Conservation (phyloP, 202 grass and related monocot genomes). For the Saccharum hybrid region DNA sequence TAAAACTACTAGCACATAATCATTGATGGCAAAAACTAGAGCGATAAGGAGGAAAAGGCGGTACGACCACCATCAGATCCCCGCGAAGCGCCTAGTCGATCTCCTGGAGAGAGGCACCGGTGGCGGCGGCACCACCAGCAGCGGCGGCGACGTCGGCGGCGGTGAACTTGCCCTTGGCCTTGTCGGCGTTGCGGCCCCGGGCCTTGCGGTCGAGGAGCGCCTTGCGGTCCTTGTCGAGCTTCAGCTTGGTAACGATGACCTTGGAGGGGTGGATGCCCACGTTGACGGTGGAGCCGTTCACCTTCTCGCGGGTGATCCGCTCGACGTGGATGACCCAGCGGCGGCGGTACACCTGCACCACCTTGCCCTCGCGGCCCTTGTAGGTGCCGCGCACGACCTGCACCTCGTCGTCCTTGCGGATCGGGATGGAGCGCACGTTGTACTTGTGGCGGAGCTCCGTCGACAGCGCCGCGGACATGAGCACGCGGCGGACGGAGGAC, state of each 20-base stretch:
- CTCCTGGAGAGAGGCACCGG: conserved; percentile 83
- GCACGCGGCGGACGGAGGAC: conserved; percentile 86
- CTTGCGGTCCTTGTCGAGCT: conserved; percentile 99
- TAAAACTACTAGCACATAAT: conserved; percentile 39
- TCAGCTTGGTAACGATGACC: conserved; percentile 83
- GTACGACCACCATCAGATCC: conserved; percentile 14
- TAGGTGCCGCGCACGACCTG: conserved; percentile 88
- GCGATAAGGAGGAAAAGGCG: conserved; percentile 4
- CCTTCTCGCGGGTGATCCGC: conserved; percentile 95
- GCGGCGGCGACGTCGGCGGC: conserved; percentile 81
- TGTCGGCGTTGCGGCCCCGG: conserved; percentile 80
- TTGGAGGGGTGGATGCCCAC: conserved; percentile 87
- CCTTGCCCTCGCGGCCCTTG: conserved; percentile 97
- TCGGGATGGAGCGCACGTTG: conserved; percentile 82
- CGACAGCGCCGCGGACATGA: conserved; percentile 88
- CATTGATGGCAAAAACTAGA: conserved; percentile 35
- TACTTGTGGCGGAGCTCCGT: conserved; percentile 91
- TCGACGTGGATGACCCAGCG: conserved; percentile 98
- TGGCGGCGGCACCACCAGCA: conserved; percentile 32
- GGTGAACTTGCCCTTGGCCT: conserved; percentile 95
- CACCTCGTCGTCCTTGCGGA: conserved; percentile 96
- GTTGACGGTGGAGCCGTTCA: conserved; percentile 94
- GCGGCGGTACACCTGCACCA: conserved; percentile 91
- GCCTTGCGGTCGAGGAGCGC: conserved; percentile 91
- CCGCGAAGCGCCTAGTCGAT: conserved; percentile 51